Conservation (phyloP, 768 basidiomycete genomes). For the Dentipellis fragilis region DNA sequence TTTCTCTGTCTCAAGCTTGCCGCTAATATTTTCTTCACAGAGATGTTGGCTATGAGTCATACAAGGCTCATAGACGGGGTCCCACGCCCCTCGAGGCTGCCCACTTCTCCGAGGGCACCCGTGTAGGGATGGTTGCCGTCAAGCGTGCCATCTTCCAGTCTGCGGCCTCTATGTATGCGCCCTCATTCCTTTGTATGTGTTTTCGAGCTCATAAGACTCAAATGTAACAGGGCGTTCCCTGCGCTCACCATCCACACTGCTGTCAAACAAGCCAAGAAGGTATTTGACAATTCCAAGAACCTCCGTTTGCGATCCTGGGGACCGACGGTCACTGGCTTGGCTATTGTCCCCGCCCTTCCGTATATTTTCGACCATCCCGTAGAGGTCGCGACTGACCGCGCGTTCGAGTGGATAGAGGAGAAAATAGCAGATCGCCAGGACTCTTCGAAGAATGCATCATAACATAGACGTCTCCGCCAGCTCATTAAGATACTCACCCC, state of each 20-base stretch:
- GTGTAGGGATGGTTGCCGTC: constrained; percentile 59
- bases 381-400: constrained; percentile 54
- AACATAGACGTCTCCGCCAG: not conserved
- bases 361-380: constrained; percentile 77
- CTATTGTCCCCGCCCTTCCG: constrained; percentile 64
- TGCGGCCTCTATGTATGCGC: constrained; percentile 66
- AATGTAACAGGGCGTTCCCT: constrained; percentile 54
- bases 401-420: constrained; percentile 62
- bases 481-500: too few relatives aligned
- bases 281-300: constrained; percentile 49
- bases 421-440: constrained; percentile 33
- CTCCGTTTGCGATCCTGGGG: constrained; percentile 61
- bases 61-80: constrained; percentile 62
- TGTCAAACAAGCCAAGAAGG: constrained; percentile 62
- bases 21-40: constrained; percentile 17
- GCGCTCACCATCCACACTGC: constrained; percentile 81
- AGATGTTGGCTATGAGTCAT: constrained; percentile 75
- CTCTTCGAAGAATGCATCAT: constrained; percentile 7
- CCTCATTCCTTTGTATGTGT: not conserved
- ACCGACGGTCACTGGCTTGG: constrained; percentile 63
- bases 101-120: constrained; percentile 59
- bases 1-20: not conserved
- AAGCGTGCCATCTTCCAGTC: constrained; percentile 76
- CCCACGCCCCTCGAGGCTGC: constrained; percentile 59
- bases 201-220: not conserved